A percentile compares a stretch with the other conserved stretches of the same genome.
These are phyloP conservation scores for Groenewaldozyma auringiensis DNA, from an alignment of 1,139 yeast genomes.

Conservation along the genomic window DNA sequence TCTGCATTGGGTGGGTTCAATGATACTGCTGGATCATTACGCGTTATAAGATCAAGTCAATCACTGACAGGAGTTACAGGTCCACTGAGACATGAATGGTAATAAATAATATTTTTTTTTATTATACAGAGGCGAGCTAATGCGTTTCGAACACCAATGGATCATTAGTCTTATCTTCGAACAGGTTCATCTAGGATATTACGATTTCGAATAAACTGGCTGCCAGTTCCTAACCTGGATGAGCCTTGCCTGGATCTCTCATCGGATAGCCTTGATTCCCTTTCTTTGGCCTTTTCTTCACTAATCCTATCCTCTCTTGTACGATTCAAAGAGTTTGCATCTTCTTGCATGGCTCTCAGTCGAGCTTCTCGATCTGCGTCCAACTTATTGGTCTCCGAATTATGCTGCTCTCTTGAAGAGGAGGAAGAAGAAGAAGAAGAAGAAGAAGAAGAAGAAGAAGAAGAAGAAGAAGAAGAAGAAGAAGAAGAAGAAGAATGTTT, in stretches of 20 bases:
- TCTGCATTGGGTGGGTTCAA: constrained; percentile 22
- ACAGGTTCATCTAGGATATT: constrained; percentile 6
- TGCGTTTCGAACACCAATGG: neutral
- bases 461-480: neutral
- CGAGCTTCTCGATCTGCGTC: constrained; percentile 40
- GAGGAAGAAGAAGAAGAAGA: neutral
- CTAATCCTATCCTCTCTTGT: constrained; percentile 43
- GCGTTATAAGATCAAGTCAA: constrained; percentile 23
- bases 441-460: constrained; percentile 5
- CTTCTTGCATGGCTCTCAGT: constrained; percentile 45
- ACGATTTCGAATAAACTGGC: constrained; percentile 16
- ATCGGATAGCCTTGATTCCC: constrained; percentile 68
- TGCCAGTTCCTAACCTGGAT: constrained; percentile 58
- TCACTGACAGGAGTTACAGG: constrained; percentile 21
- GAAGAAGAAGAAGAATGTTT: neutral
- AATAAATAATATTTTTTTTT: neutral
- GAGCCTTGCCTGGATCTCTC: constrained; percentile 62
- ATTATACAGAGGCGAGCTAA: neutral
- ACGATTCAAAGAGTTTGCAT: constrained; percentile 26
- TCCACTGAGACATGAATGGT: constrained; percentile 8
- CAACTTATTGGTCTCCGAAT: constrained; percentile 6
- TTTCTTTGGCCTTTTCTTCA: constrained; percentile 49
- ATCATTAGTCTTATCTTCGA: neutral
- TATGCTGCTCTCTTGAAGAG: constrained; percentile 9
- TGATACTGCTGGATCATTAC: constrained; percentile 15